These are phyloP conservation scores for Castanea sativa DNA, from an alignment of 306 rosid genomes.

Conservation along the genomic window DNA sequence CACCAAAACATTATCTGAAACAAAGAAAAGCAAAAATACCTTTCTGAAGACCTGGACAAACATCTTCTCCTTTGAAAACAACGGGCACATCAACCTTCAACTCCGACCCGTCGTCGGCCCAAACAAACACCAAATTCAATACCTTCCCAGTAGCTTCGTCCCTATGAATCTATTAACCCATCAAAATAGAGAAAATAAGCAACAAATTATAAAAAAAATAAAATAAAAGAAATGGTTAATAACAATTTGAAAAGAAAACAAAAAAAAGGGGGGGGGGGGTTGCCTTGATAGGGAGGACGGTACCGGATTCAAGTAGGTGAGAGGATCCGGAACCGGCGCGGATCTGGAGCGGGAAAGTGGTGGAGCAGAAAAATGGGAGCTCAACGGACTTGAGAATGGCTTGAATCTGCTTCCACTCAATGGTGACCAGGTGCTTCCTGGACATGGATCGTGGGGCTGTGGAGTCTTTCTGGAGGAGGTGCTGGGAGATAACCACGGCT, in stretches of 20 bases:
- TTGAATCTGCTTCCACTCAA: conserved; percentile 81
- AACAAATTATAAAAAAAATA: background rate
- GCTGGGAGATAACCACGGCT: conserved; percentile 70
- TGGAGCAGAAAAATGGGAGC: conserved; percentile 70
- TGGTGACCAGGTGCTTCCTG: conserved; percentile 67
- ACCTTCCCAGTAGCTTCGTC: conserved; percentile 34
- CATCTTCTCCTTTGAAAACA: too few relatives aligned
- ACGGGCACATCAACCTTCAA: too few relatives aligned
- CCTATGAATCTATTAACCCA: conserved; percentile 56
- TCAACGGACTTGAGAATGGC: conserved; percentile 55
- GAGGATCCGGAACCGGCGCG: conserved; percentile 95
- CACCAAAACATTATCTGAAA: too few relatives aligned
- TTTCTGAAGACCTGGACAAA: too few relatives aligned
- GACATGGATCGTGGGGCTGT: conserved; percentile 19
- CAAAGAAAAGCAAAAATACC: too few relatives aligned
- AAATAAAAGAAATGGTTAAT: background rate
- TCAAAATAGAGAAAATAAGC: background rate
- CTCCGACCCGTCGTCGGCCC: too few relatives aligned
- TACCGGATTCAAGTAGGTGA: conserved; percentile 67
- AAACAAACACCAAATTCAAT: too few relatives aligned
- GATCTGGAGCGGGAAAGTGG: conserved; percentile 80
- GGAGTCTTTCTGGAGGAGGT: conserved; percentile 33
- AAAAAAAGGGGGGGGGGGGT: background rate
- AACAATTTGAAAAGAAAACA: background rate
- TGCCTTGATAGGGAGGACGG: conserved; percentile 81